A percentile compares a stretch with the other conserved stretches of the same genome.
Conservation (phyloP, 352 stramenopile species). For the Phytophthora rubi region DNA sequence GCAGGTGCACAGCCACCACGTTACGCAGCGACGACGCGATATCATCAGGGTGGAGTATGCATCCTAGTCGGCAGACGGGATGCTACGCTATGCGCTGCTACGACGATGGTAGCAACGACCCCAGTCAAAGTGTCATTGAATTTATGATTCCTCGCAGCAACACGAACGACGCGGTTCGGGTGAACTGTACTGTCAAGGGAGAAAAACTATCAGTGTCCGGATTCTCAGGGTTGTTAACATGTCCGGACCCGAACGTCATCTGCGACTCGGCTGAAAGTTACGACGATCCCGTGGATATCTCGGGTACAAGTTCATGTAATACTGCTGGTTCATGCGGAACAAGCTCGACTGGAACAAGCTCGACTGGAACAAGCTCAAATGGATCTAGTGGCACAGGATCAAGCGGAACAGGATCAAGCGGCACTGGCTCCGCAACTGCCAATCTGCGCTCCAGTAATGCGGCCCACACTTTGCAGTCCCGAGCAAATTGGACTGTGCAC, state of each 20-base stretch:
- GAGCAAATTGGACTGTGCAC: neutral
- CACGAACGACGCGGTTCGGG: constrained; percentile 28
- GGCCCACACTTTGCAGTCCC: constrained; percentile 2
- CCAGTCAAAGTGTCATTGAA: constrained; percentile 41
- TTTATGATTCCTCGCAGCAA: constrained; percentile 50
- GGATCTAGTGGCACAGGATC: neutral
- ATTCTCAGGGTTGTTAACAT: constrained; percentile 69
- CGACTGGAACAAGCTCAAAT: neutral
- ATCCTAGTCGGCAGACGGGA: constrained; percentile 60
- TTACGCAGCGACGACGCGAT: constrained; percentile 66
- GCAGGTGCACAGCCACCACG: constrained; percentile 72
- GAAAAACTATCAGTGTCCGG: constrained; percentile 45
- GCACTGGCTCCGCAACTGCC: constrained; percentile 7
- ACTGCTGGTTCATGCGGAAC: neutral
- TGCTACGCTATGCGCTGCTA: constrained; percentile 79
- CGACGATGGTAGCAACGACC: constrained; percentile 18
- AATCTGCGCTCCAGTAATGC: constrained; percentile 28
- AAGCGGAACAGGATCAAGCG: neutral
- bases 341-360: neutral
- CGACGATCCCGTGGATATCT: constrained; percentile 28
- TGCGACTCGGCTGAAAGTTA: constrained; percentile 41
- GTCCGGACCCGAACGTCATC: constrained; percentile 72
- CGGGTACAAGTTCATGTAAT: neutral
- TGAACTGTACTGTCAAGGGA: constrained; percentile 60
- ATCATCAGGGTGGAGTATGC: constrained; percentile 54